These are phyloP conservation scores for Phytophthora fragariaefolia DNA, from an alignment of 352 stramenopile genomes.

Conservation along the genomic window DNA sequence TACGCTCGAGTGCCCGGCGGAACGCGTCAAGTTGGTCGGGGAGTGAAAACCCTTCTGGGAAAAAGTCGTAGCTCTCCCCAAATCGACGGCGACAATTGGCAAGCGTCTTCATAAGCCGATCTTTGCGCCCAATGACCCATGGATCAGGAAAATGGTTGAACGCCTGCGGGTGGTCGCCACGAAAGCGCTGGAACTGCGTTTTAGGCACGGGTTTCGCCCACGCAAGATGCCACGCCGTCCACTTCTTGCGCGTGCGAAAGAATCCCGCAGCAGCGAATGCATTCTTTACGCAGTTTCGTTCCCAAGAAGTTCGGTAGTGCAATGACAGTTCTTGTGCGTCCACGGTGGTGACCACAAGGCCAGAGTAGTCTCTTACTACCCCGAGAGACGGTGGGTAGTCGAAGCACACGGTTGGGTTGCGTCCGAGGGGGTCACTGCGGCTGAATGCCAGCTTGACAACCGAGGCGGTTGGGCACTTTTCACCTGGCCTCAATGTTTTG, in stretches of 20 bases:
- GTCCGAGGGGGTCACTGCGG: conserved; percentile 44
- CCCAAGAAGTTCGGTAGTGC: conserved; percentile 90
- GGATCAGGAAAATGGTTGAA: conserved; percentile 92
- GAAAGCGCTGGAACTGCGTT: conserved; percentile 63
- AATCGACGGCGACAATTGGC: conserved; percentile 62
- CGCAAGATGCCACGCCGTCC: conserved; percentile 59
- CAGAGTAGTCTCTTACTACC: conserved; percentile 47
- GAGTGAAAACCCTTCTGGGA: conserved; percentile 86
- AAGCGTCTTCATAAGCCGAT: conserved; percentile 86
- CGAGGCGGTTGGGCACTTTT: conserved; percentile 45
- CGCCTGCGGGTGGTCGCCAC: conserved; percentile 58
- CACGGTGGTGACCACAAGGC: conserved; percentile 45
- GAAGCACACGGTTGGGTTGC: conserved; percentile 86
- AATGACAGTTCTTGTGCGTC: conserved; percentile 46
- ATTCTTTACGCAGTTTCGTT: conserved; percentile 94
- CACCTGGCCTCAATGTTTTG: conserved; percentile 21
- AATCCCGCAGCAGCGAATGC: conserved; percentile 84
- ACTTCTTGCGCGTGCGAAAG: conserved; percentile 64
- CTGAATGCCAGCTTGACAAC: conserved; percentile 68
- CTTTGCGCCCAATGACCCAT: conserved; percentile 92
- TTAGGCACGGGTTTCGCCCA: conserved; percentile 79
- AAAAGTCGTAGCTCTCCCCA: conserved; percentile 73
- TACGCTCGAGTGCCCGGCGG: conserved; percentile 52
- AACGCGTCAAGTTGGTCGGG: conserved; percentile 76
- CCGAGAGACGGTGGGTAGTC: conserved; percentile 85